Evolutionary conservation across 108 stramenopile species (phyloP), one percentile per base, ranked within the genome.

Genomic region (Nitzschia inconspicua): DNA sequence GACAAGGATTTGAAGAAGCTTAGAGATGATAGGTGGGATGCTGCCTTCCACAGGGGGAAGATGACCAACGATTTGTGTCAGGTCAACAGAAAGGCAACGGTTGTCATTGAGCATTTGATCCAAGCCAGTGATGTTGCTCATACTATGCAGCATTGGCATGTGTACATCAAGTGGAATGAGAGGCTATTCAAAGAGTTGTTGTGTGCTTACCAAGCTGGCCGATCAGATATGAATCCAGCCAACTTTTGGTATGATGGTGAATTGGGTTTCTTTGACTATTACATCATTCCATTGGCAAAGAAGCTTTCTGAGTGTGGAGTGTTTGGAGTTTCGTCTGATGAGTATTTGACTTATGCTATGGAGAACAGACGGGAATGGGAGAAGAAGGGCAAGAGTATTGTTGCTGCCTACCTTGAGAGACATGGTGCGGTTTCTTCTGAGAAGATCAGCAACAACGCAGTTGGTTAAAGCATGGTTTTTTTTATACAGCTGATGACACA

Each of bases 271-370:
- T 82, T 65, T 47, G 72, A 78, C 62, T 40, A 58, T 18, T 78
- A 78, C 25, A 64, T 82, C 31, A 74, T 73, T 36, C 84, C 84
- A 16, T 61, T 82, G 31, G 70, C 74, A 56, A 69, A 63, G 32
- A 68, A 71, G 53, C 57, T 82, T 65, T 20, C 62, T 6, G 47
- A 65, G 13, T 75, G 64, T 18, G 71, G 75, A 13, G 71, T 77
- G 26, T 80, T 76, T 47, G 65, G 70, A 39, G 24, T 37, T 9
- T 4, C 25, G 27, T 20, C 25, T 10, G 57, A 54, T 36, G 34
- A 36, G 20, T 63, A 61, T 36, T 27, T 72, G 35, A 53, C 43
- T 40, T 34, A 63, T 44, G 70, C 56, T 4, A 49, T 72, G 24
- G 57, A 57, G 34, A 70, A 70, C 31, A 50, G 51, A 20, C 43